These are phyloP conservation scores for Phytophthora podocarpi DNA, from an alignment of 352 stramenopile genomes.

Conservation along the genomic window DNA sequence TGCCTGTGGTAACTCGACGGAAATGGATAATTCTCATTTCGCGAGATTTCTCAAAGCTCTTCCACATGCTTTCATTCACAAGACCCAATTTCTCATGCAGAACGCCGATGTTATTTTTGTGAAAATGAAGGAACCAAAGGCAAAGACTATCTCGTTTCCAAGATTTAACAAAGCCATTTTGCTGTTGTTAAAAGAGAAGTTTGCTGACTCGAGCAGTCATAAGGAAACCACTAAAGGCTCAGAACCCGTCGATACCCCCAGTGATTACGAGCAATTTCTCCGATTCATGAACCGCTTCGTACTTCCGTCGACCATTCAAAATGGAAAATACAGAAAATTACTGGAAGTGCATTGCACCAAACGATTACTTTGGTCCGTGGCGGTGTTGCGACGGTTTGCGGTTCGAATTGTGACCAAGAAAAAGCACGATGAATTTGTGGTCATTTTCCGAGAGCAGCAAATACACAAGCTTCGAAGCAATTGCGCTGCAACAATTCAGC, in stretches of 20 bases:
- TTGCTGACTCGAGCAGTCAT: conserved; percentile 14
- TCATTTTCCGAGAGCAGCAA: conserved; percentile 42
- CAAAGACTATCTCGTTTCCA: conserved; percentile 58
- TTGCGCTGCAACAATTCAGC: conserved; percentile 43
- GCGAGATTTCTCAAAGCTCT: conserved; percentile 66
- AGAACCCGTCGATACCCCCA: conserved; percentile 3
- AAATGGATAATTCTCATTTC: conserved; percentile 77
- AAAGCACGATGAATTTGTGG: conserved; percentile 52
- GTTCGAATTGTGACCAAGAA: conserved; percentile 40
- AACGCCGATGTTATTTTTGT: conserved; percentile 67
- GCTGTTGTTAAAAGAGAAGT: conserved; percentile 69
- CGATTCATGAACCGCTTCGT: conserved; percentile 74
- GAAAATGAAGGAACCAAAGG: conserved; percentile 80
- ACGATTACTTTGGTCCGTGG: conserved; percentile 55
- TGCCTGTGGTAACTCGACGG: conserved; percentile 42
- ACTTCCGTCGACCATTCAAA: conserved; percentile 58
- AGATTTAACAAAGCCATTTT: conserved; percentile 70
- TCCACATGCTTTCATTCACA: conserved; percentile 63
- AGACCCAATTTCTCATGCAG: conserved; percentile 58
- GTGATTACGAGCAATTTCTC: conserved; percentile 48
- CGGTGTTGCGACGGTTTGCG: conserved; percentile 52
- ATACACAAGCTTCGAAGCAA: conserved; percentile 32
- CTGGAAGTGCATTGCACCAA: conserved; percentile 42
- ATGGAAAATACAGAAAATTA: conserved; percentile 60
- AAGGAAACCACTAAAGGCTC: conserved; percentile 2